Evolutionary conservation across 176 grass and related monocot genomes (phyloP), one percentile per base, ranked within the genome.

Genomic region (Dactylis glomerata): DNA sequence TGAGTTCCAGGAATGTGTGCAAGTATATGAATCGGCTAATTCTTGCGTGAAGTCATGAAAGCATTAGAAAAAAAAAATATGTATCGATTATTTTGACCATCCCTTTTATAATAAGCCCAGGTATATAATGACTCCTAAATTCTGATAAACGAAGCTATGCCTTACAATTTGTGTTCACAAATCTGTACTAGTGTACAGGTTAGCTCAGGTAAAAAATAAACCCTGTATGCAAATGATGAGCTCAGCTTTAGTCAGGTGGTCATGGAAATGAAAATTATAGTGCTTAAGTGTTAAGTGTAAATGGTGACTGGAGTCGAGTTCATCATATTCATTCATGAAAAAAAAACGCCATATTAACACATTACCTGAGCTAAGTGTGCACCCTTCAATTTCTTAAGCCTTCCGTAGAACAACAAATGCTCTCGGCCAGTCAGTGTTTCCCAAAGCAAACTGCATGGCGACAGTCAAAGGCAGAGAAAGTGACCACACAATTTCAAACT

Each of bases 401-500:
- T 90, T 17, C 96, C 92, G 54, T 98, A 98, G 84, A 98, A 98
- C 82, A 98, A 22, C 82, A 98, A 55, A 89, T 98, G 96, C 36
- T 98, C 92, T 61, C 89, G 81, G 73, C 80, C 92, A 10, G 91
- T 98, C 68, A 95, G 81, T 82, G 85, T 95, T 86, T 98, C 96
- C 96, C 96, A 95, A 59, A 98, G 91, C 83, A 98, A 90, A 76
- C 96, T 98, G 86, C 73, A 92, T 56, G 79, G 64, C 38, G 32
- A 52, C 62, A 40, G 75, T 79, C 42, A 58, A 65, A 61, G 23
- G 13, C 58, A 32, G 65, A 14, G 24, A 42, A 44, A 76, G 7
- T 57, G 2, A 64, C 51, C 23, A 32, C 61, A 64, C 23, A 72
- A 73, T 24, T 72, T 79, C n/a, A n/a, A n/a, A n/a, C n/a, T n/a